Evolutionary conservation across 495 filamentous ascomycete genomes (phyloP), one percentile per base, ranked within the genome.

Genomic region (Cladorrhinum samala): DNA sequence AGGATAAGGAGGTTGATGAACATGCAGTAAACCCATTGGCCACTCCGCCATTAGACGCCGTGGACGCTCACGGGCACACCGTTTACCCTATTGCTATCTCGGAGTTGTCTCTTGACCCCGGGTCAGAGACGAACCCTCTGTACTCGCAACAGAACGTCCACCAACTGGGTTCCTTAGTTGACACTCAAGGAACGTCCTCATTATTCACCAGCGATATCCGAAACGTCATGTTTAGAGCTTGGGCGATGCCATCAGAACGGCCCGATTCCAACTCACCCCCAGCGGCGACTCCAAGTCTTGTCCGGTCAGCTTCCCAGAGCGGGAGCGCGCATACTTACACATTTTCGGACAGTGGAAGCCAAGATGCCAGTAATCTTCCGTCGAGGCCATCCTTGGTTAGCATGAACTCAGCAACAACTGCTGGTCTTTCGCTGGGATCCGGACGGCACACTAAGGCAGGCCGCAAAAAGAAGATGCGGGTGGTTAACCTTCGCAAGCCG

Each of bases 141-240:
- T 96, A 95, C 68, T 95, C 89, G 1, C 88, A 94, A 62, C 93
- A 91, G 78, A 95, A 91, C 58, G 73, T 96, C 33, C 68, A 90
- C 5, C 84, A 85, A 46, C 72, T 96, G 13, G 86, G 80, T 16
- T 80, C 87, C 19, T 74, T 96, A 49, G 88, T 79, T 0, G 82
- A 89, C 57, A 89, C 90, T 2, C 89, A 96, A 46, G 79, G 85
- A 42, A 96, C 93, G 0, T 71, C 96, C 23, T 93, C 90, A 14
- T 70, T 96, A 0, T 89, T 91, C 58, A 96, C 92, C 9, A 88
- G 91, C 0, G 79, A 80, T 11, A 88, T 96, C 41, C 72, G 81
- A 43, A 88, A 96, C 65, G 85, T 86, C 4, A 82, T 97, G 18
- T 96, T 92, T 65, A 79, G 93, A 42, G 93, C 92, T 23, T 95